Evolutionary conservation across 192 early-diverging fungal genomes (phyloP), one percentile per base, ranked within the genome.

Genomic region (Backusella psychrophila): DNA sequence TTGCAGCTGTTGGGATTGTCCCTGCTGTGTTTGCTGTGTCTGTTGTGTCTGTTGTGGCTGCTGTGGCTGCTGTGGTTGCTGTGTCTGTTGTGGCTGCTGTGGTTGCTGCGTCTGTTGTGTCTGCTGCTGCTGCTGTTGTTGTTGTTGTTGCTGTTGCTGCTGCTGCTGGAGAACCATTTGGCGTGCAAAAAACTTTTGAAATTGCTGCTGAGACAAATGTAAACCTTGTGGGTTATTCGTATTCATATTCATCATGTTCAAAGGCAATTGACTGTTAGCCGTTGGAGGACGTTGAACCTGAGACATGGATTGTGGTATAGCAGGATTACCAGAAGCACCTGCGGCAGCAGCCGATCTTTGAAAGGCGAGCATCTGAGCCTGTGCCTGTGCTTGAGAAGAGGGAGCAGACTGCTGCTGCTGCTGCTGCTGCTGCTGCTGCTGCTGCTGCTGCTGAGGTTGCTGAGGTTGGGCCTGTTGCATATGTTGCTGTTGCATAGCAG

Each of bases 121-220:
- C 21, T 70, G 39, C 21, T 53, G 52, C 11, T 76, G 74, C 4
- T 69, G 75, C 8, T 21, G 26, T 35, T 67, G 15, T 11, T 78
- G 77, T 11, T 63, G 56, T 15, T 67, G 80, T 12, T 73, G 71
- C 42, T 81, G 80, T 21, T 73, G 66, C 39, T 75, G 74, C 12
- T 78, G 74, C 17, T 80, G 71, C 1, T 77, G 76, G 29, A 77
- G 78, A 17, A 74, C 79, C 33, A 78, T 74, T 67, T 82, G 83
- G 5, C 66, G 72, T 41, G 69, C 73, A 70, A 80, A 36, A 42
- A 74, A 70, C 66, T 71, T 44, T 70, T 79, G 78, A 23, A 79
- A 31, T 12, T 79, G 78, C 38, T 75, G 78, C 17, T 49, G 78
- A n/a, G 71, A 78, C n/a, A 72, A 11, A 41, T 23, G 36, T 15